Evolutionary conservation across 1,139 yeast species (phyloP).

Genomic region (Yamadazyma dendronema): DNA sequence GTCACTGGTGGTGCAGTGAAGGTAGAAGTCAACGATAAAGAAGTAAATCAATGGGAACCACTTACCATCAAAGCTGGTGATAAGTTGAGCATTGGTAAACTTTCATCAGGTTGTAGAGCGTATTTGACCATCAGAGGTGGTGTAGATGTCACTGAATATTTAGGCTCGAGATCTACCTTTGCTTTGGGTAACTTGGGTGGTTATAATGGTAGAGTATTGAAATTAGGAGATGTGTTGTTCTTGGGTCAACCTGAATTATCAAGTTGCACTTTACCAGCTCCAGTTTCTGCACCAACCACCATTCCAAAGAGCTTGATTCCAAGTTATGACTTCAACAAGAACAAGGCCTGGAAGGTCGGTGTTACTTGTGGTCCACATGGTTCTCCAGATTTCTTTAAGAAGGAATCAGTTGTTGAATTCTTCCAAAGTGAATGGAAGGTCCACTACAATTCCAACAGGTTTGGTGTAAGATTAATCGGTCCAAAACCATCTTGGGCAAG

Average conservation of each 20-base stretch:
- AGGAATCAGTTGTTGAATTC: slow-evolving; percentile 74
- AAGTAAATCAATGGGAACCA: slow-evolving; percentile 65
- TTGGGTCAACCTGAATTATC: slow-evolving; percentile 73
- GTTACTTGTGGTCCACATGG: slow-evolving; percentile 98
- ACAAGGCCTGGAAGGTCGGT: slow-evolving; percentile 78
- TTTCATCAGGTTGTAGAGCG: slow-evolving; percentile 80
- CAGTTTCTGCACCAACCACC: slow-evolving; percentile 59
- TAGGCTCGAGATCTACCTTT: slow-evolving; percentile 95
- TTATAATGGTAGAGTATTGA: slow-evolving; percentile 85
- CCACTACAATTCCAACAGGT: slow-evolving; percentile 93
- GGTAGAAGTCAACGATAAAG: slow-evolving; percentile 61
- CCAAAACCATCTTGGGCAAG: slow-evolving; percentile 98
- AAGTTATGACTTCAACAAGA: slow-evolving; percentile 31
- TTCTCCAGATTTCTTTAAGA: slow-evolving; percentile 86
- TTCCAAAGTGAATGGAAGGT: slow-evolving; percentile 84
- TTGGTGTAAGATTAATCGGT: slow-evolving; percentile 91
- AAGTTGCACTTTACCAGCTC: slow-evolving; percentile 69
- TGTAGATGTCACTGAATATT: slow-evolving; percentile 87
- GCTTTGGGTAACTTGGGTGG: slow-evolving; percentile 96
- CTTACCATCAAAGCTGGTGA: slow-evolving; percentile 70
- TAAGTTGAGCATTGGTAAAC: slow-evolving; percentile 74
- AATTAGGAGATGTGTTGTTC: slow-evolving; percentile 88
- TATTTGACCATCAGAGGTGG: slow-evolving; percentile 92
- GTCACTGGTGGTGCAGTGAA: slow-evolving; percentile 81
- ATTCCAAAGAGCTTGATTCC: slow-evolving; percentile 64